These are phyloP conservation scores for Boletellus sp. DNA, from an alignment of 1,284 basidiomycete species.

Conservation along the genomic window DNA sequence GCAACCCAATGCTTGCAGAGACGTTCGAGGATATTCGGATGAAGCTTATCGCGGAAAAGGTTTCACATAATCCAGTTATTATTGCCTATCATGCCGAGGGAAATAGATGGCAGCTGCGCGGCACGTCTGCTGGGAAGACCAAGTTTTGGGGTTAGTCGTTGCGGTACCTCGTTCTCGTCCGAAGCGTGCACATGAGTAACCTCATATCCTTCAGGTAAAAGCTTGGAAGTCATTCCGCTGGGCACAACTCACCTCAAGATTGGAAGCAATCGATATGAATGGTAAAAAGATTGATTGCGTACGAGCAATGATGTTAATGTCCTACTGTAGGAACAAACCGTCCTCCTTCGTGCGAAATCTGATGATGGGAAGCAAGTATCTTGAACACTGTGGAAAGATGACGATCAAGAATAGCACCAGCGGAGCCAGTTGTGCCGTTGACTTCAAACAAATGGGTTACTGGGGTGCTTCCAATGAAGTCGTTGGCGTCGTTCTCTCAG, in stretches of 20 bases:
- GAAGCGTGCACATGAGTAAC: conserved; percentile 14
- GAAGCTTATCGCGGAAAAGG: conserved; percentile 86
- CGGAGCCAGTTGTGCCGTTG: conserved; percentile 59
- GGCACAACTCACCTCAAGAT: conserved; percentile 66
- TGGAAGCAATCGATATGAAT: conserved; percentile 62
- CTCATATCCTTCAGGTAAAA: conserved; percentile 57
- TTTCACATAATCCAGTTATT: conserved; percentile 80
- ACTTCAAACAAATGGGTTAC: conserved; percentile 84
- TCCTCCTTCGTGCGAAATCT: conserved; percentile 88
- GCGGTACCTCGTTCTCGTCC: conserved; percentile 12
- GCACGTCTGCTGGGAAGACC: conserved; percentile 73
- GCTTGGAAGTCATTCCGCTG: conserved; percentile 77
- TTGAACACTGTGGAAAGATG: conserved; percentile 79
- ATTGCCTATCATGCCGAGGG: conserved; percentile 85
- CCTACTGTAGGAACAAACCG: conserved; percentile 65
- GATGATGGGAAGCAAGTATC: conserved; percentile 86
- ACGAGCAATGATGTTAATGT: conserved; percentile 3
- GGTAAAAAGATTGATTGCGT: conserved; percentile 40
- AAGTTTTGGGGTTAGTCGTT: conserved; percentile 79
- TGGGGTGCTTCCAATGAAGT: conserved; percentile 79
- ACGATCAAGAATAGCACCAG: conserved; percentile 61
- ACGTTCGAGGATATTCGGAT: conserved; percentile 82
- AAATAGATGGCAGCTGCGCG: conserved; percentile 68
- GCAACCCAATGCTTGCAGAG: conserved; percentile 86
- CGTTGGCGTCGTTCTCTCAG: conserved; percentile 55